Base-by-base conservation (phyloP, 352 stramenopile genomes). In the Phytophthora constricta region DNA sequence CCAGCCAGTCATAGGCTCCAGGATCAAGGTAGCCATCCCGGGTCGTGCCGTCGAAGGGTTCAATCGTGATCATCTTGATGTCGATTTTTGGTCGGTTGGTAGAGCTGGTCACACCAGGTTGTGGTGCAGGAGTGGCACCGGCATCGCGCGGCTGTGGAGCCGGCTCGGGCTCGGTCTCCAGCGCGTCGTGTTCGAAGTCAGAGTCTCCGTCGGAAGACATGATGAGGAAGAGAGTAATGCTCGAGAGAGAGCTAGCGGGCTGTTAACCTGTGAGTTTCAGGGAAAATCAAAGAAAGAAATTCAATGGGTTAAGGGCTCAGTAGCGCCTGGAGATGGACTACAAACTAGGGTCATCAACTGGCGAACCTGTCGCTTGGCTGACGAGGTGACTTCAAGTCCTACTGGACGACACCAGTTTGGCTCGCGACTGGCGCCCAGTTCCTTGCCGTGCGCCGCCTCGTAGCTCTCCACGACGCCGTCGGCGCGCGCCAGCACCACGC, bases 381-480 rank as follows among this genome's bases (percentile, higher is more conserved):
- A n/a, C n/a, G n/a, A n/a, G n/a, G n/a, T n/a, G n/a, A n/a, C n/a
- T n/a, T n/a, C n/a, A n/a, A n/a, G n/a, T n/a, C n/a, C n/a, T n/a
- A n/a, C n/a, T n/a, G n/a, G n/a, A n/a, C n/a, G n/a, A n/a, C n/a
- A n/a, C n/a, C n/a, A 92, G 45, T 80, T 70, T 13, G 81, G 59
- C 26, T 79, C 75, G 3, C 80, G 71, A 0, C 63, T 39, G 8
- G 59, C 46, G n/a, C 58, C 70, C 28, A 73, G 20, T 14, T 51
- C 58, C 49, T 78, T 84, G 27, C 74, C 68, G 59, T 91, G 77
- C 2, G 56, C 53, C 16, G 68, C 75, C 25, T 79, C 63, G 59
- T 92, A 89, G 56, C 72, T 84, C 78, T 94, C 86, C 49, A 94
- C 80, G 42, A 87, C 55, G 53, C 76, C 81, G 51, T 88, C 80